phyloP scores from a whole-genome alignment of 1,284 basidiomycete genomes.

The Cerrena zonata region DNA sequence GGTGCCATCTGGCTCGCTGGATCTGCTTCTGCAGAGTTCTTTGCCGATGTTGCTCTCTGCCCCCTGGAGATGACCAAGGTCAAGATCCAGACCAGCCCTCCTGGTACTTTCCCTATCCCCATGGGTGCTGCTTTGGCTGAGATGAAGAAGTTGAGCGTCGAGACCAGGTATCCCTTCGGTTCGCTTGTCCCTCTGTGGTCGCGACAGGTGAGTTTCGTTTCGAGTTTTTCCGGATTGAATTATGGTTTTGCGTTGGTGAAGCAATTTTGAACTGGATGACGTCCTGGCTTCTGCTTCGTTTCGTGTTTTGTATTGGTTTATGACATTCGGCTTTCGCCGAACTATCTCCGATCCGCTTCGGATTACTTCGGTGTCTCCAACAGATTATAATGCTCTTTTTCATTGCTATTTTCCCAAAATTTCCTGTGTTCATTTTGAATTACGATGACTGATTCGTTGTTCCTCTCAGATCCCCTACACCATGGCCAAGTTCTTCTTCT shows the following conservation, averaged over 20 bases:
- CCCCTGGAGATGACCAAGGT: constrained; percentile 82
- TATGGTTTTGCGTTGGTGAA: not conserved
- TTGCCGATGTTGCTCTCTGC: constrained; percentile 86
- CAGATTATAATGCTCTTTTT: too few relatives aligned
- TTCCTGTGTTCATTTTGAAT: not conserved
- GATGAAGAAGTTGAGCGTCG: constrained; percentile 58
- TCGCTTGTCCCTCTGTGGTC: constrained; percentile 79
- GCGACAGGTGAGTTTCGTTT: constrained; percentile 51
- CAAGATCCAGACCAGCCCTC: constrained; percentile 73
- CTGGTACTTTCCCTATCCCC: constrained; percentile 67
- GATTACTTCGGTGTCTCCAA: too few relatives aligned
- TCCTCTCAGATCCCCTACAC: constrained; percentile 71
- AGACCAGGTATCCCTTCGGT: constrained; percentile 77
- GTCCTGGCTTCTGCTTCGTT: too few relatives aligned
- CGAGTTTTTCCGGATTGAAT: not conserved
- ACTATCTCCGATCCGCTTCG: too few relatives aligned
- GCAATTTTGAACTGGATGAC: too few relatives aligned
- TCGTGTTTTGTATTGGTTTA: too few relatives aligned
- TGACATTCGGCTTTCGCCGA: too few relatives aligned
- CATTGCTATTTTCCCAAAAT: too few relatives aligned
- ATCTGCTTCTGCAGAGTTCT: constrained; percentile 90
- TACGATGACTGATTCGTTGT: not conserved
- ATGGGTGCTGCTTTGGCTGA: constrained; percentile 64
- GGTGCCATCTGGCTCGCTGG: constrained; percentile 90
- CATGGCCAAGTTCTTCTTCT: constrained; percentile 86